Conservation (phyloP, 1,284 basidiomycete species). For the Rhodotorula sp. region DNA sequence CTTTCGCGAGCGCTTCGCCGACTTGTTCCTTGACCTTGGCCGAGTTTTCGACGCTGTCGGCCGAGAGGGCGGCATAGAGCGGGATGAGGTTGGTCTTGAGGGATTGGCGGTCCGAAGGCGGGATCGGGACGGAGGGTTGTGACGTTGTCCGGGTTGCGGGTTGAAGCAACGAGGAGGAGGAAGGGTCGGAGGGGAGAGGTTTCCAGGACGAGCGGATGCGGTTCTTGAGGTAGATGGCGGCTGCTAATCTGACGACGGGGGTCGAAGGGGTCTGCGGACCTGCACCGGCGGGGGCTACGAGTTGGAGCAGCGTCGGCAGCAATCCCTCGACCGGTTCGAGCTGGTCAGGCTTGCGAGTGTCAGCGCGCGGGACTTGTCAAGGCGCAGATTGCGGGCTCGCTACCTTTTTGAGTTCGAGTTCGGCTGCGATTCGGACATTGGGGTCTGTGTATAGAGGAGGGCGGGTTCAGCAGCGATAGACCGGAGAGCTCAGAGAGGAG, state of each 20-base stretch:
- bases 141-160: neutral
- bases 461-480: conserved; percentile 2
- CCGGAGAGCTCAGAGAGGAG: neutral
- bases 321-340: conserved; percentile 73
- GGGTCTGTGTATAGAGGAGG: conserved; percentile 59
- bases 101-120: conserved; percentile 64
- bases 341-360: too few relatives aligned
- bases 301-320: conserved; percentile 63
- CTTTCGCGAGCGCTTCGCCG: conserved; percentile 65
- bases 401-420: conserved; percentile 80
- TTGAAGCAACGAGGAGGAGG: neutral
- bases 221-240: conserved; percentile 81
- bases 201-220: conserved; percentile 51
- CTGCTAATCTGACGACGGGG: conserved; percentile 50
- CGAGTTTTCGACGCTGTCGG: conserved; percentile 50
- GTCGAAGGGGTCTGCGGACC: conserved; percentile 12
- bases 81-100: conserved; percentile 66
- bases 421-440: conserved; percentile 75
- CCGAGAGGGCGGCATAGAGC: conserved; percentile 65
- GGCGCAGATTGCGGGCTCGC: neutral
- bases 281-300: conserved; percentile 59
- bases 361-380: too few relatives aligned
- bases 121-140: conserved; percentile 54
- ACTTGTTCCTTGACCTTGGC: conserved; percentile 67
- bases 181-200: conserved; percentile 16